Conservation (phyloP, 768 basidiomycete species). For the Russula sp. region DNA sequence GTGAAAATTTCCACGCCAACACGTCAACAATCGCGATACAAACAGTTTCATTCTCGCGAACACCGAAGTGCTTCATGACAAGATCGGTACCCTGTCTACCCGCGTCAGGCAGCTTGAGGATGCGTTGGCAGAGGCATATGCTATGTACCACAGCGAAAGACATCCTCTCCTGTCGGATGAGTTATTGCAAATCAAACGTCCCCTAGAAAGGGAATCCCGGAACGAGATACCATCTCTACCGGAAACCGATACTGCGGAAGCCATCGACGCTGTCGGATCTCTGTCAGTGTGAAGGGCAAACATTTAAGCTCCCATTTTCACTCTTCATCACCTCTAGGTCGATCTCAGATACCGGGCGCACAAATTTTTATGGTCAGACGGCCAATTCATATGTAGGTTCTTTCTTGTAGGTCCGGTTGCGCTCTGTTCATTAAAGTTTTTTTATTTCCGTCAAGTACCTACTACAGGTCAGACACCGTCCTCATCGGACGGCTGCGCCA, state of each 20-base stretch:
- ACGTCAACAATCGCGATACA: not conserved
- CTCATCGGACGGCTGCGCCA: conserved; percentile 17
- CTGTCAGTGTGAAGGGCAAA: conserved; percentile 42
- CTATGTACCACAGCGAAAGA: conserved; percentile 44
- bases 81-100: conserved; percentile 56
- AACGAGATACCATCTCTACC: conserved; percentile 38
- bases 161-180: conserved; percentile 63
- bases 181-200: conserved; percentile 63
- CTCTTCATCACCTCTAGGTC: conserved; percentile 44
- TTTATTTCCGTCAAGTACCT: conserved; percentile 52
- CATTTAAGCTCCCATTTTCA: conserved; percentile 3
- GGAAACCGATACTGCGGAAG: conserved; percentile 50
- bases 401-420: conserved; percentile 10
- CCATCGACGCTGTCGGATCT: conserved; percentile 62
- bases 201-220: conserved; percentile 56
- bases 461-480: conserved; percentile 49
- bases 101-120: conserved; percentile 70
- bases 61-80: conserved; percentile 66
- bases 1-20: conserved; percentile 26
- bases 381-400: conserved; percentile 66
- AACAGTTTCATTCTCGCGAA: conserved; percentile 69
- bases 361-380: conserved; percentile 62
- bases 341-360: conserved; percentile 58
- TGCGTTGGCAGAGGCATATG: conserved; percentile 54
- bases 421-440: conserved; percentile 19